Evolutionary conservation across 164 flowering plant species (phyloP).

Genomic region (Nymphaea colorata): DNA sequence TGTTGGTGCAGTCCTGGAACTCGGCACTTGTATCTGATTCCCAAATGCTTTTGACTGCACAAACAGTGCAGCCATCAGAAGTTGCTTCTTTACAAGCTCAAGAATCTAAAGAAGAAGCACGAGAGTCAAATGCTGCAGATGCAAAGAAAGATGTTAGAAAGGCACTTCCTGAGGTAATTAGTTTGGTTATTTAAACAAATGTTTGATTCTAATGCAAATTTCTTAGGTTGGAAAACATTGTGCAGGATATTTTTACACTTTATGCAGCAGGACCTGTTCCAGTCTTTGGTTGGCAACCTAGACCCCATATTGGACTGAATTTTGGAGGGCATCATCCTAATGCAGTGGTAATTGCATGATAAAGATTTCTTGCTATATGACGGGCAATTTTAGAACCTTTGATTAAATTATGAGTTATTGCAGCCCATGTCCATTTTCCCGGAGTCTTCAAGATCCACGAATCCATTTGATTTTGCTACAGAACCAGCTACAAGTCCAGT

Average conservation of each 20-base stretch:
- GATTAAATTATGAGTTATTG: neutral
- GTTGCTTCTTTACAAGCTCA: conserved; percentile 13
- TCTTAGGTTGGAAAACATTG: too few relatives aligned
- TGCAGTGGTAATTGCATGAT: too few relatives aligned
- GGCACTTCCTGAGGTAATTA: conserved; percentile 62
- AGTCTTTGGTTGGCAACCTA: too few relatives aligned
- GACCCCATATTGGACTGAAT: too few relatives aligned
- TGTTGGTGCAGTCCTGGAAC: conserved; percentile 36
- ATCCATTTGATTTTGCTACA: conserved; percentile 65
- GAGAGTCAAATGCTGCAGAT: conserved; percentile 27
- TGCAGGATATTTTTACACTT: too few relatives aligned
- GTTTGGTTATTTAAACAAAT: too few relatives aligned
- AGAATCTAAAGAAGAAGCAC: conserved; percentile 13
- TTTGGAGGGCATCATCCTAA: too few relatives aligned
- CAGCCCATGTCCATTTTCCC: conserved; percentile 38
- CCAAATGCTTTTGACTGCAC: conserved; percentile 23
- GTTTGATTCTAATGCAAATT: too few relatives aligned
- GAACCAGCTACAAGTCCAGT: conserved; percentile 40
- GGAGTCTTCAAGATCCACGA: conserved; percentile 40
- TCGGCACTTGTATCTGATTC: conserved; percentile 18
- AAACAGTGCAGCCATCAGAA: conserved; percentile 23
- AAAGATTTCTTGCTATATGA: too few relatives aligned
- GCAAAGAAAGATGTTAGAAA: conserved; percentile 41
- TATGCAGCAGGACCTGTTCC: too few relatives aligned
- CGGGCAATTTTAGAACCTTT: too few relatives aligned